phyloP scores from a whole-genome alignment of 208 protist genomes.

The Vickermania spadyakhi region DNA sequence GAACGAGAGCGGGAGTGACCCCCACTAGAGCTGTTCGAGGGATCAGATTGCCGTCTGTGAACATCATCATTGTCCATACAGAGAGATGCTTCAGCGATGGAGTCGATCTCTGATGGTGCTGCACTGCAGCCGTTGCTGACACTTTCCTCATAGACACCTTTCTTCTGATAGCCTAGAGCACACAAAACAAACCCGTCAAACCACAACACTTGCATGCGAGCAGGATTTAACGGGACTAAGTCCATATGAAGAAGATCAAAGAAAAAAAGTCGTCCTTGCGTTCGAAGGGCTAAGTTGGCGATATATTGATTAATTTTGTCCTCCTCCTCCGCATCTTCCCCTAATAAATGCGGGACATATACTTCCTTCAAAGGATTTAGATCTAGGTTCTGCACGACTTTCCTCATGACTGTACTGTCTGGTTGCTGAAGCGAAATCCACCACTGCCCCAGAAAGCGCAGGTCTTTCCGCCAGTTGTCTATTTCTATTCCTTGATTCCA shows the following conservation, averaged over 20 bases:
- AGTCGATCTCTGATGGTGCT: background rate
- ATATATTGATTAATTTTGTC: slow-evolving; percentile 42
- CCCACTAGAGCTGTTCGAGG: background rate
- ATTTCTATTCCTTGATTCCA: slow-evolving; percentile 25
- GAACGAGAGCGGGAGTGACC: background rate
- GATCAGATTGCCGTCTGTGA: background rate
- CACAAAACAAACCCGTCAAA: slow-evolving; percentile 41
- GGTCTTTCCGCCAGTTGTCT: slow-evolving; percentile 41
- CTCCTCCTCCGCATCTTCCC: slow-evolving; percentile 5
- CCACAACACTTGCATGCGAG: slow-evolving; percentile 46
- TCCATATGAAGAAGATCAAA: slow-evolving; percentile 62
- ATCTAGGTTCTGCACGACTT: background rate
- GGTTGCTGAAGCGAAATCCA: slow-evolving; percentile 54
- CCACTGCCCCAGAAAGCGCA: slow-evolving; percentile 58
- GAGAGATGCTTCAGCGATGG: background rate
- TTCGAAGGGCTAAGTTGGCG: slow-evolving; percentile 37
- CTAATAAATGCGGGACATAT: slow-evolving; percentile 21
- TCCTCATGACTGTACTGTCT: background rate
- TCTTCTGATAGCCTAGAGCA: background rate
- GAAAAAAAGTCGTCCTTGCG: slow-evolving; percentile 20
- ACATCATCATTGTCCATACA: background rate
- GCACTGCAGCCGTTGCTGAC: background rate
- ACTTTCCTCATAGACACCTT: background rate
- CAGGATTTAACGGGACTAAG: slow-evolving; percentile 35
- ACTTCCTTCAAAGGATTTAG: background rate